Conservation (phyloP, 2,329 filamentous ascomycete species). For the Cladorrhinum sp. region DNA sequence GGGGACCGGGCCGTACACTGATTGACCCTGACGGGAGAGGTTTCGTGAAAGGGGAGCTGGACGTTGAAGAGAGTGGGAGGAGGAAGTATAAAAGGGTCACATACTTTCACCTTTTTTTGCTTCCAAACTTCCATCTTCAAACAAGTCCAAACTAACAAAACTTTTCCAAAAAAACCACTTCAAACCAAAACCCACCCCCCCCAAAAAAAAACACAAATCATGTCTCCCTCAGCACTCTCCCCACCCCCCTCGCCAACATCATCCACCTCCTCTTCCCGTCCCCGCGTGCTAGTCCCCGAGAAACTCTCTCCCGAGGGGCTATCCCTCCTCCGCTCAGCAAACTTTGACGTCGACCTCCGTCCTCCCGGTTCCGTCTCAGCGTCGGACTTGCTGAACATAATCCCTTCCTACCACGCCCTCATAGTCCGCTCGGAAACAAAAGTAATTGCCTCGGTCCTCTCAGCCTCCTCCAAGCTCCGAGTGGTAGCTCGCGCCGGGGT, state of each 20-base stretch:
- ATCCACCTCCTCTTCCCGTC: constrained; percentile 24
- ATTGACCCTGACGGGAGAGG: not conserved
- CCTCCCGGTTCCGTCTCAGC: constrained; percentile 53
- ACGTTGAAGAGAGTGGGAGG: too few relatives aligned
- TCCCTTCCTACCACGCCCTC: constrained; percentile 70
- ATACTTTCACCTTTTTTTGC: not conserved
- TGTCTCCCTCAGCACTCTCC: constrained; percentile 31
- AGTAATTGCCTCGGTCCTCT: constrained; percentile 66
- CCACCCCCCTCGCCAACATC: constrained; percentile 19
- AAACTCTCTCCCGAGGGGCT: constrained; percentile 79
- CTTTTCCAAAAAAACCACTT: too few relatives aligned
- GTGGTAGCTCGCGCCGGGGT: constrained; percentile 80
- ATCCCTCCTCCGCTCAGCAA: constrained; percentile 57
- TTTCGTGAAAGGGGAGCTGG: not conserved
- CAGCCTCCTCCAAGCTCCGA: constrained; percentile 64
- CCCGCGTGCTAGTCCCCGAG: constrained; percentile 68
- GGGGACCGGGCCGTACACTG: not conserved
- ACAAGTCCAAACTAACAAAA: too few relatives aligned
- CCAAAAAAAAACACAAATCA: too few relatives aligned
- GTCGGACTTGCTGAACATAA: constrained; percentile 60
- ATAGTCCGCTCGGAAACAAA: constrained; percentile 81
- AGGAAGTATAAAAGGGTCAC: not conserved
- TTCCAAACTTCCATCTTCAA: too few relatives aligned
- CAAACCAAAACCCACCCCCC: too few relatives aligned
- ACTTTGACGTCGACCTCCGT: constrained; percentile 68